Conservation (phyloP, 1,284 basidiomycete genomes). For the Rhodotorula sp. region DNA sequence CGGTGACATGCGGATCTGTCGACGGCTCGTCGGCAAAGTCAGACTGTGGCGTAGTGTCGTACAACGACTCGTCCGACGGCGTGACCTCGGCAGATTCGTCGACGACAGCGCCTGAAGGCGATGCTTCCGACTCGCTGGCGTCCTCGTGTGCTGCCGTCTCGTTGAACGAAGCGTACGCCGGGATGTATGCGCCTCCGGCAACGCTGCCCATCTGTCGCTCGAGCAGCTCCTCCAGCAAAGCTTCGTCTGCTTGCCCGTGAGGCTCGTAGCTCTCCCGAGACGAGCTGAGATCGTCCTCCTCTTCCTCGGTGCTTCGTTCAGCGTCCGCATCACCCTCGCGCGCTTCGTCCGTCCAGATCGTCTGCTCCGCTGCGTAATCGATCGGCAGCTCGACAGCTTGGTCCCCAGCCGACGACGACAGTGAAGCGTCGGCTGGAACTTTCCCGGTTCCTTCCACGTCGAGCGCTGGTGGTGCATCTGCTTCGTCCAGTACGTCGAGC, state of each 20-base stretch:
- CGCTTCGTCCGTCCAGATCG: background rate
- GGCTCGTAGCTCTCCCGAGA: too few relatives aligned
- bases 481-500: background rate
- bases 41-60: too few relatives aligned
- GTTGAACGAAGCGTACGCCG: background rate
- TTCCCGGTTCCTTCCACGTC: background rate
- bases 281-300: background rate
- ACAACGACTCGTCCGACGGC: too few relatives aligned
- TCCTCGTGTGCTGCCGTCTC: background rate
- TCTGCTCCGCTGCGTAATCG: conserved; percentile 9
- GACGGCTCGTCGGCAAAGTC: too few relatives aligned
- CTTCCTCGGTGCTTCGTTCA: background rate
- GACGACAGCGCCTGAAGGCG: too few relatives aligned
- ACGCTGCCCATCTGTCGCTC: conserved; percentile 1
- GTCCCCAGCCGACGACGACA: background rate
- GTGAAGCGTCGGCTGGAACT: background rate
- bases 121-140: background rate
- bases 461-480: background rate
- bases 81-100: too few relatives aligned
- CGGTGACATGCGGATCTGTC: too few relatives aligned
- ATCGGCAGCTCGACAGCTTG: conserved; percentile 1
- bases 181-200: background rate
- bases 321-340: too few relatives aligned
- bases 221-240: conserved; percentile 9
- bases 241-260: background rate